Conservation (phyloP, 2,329 filamentous ascomycete genomes). For the Clarireedia sp. region DNA sequence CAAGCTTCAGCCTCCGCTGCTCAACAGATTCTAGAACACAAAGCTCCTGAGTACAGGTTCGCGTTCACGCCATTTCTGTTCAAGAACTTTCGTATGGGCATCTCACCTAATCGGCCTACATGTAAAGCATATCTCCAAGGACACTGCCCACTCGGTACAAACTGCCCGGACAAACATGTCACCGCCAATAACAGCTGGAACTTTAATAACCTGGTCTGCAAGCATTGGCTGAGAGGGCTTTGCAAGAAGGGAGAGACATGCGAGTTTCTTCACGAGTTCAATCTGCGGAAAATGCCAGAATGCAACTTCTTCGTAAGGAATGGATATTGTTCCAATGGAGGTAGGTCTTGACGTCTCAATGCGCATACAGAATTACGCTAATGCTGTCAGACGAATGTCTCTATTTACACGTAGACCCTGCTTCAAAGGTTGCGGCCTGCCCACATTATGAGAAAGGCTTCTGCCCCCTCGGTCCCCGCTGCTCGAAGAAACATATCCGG, state of each 20-base stretch:
- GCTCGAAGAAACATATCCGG: constrained; percentile 82
- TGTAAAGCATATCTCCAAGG: constrained; percentile 83
- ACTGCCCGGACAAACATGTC: constrained; percentile 76
- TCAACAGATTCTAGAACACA: constrained; percentile 48
- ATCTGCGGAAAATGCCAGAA: constrained; percentile 95
- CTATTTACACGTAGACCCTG: constrained; percentile 82
- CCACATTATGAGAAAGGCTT: constrained; percentile 93
- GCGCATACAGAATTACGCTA: constrained; percentile 3
- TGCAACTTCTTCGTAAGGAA: constrained; percentile 94
- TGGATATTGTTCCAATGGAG: constrained; percentile 87
- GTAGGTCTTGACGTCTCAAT: constrained; percentile 14
- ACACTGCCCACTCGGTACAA: constrained; percentile 76
- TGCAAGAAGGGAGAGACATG: constrained; percentile 97
- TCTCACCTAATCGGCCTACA: constrained; percentile 68
- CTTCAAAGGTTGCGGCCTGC: constrained; percentile 70
- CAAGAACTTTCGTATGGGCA: constrained; percentile 74
- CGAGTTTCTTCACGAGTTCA: constrained; percentile 98
- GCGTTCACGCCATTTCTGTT: constrained; percentile 80
- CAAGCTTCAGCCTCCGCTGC: constrained; percentile 10
- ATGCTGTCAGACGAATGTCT: constrained; percentile 68
- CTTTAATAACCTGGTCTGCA: constrained; percentile 85
- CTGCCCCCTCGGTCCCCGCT: constrained; percentile 81
- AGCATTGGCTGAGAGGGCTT: constrained; percentile 93
- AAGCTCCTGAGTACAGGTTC: constrained; percentile 57
- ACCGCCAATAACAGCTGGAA: constrained; percentile 37